Base-by-base conservation (phyloP, 306 rosid species). In the Luffa acutangula region DNA sequence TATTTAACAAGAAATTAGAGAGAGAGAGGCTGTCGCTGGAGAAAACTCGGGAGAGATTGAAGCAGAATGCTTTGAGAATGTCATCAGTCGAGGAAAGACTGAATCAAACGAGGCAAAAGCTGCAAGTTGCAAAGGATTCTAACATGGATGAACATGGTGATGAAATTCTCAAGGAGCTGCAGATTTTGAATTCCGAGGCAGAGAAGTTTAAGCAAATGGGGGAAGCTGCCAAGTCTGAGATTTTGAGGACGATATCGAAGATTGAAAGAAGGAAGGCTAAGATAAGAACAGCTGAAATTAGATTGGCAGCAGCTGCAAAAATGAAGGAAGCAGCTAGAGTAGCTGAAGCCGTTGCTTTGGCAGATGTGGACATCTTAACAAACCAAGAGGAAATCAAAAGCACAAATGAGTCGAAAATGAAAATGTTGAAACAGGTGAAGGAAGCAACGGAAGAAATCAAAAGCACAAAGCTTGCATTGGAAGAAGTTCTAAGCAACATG, bases 261-360 rank as follows among this genome's bases (percentile, higher is more conserved):
- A 95, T 95, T 82, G 93, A 95, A 80, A 86, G 87, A 80, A 95
- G 93, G 2, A 91, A 87, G 78, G 59, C 83, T 15, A 91, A 84
- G 91, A 89, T 92, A 79, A 89, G 75, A 88, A 95, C 97, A 1
- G 91, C 97, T 10, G 97, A 92, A 78, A 83, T 89, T 60, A 85
- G 96, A 83, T 72, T 92, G 81, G 86, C 89, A 81, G 98, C 98
- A 20, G 97, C 97, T 1, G 84, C 90, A 25, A 92, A 92, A 83
- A 91, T 94, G 93, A 94, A 92, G 87, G 95, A 90, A 75, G 97
- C 98, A 59, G 91, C 97, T 13, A 85, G 90, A 78, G 98, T 96
- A 1, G 96, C 93, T 7, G 97, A 94, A 84, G 92, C 91, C 4
- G 81, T 87, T 52, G 90, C 96, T 2, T 81, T 91, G n/a, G 90